Evolutionary conservation across 495 filamentous ascomycete species (phyloP), one percentile per base, ranked within the genome.

Genomic region (Penicillium coprophilum): DNA sequence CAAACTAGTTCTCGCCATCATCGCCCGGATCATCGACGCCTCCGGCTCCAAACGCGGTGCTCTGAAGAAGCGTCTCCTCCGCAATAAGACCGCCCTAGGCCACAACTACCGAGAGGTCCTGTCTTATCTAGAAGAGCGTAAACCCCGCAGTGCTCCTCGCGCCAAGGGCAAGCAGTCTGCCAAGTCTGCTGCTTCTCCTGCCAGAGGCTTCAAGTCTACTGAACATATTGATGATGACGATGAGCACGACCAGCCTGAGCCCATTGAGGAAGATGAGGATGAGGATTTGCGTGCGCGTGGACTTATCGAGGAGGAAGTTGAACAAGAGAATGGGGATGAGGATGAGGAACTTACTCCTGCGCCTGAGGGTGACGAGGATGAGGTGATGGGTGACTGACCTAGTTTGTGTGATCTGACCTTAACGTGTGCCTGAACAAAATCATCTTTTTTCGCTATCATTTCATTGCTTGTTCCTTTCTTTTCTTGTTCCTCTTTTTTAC

Each of bases 51-150:
- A 80, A 30, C 80, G 80, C 15, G 87, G 86, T 1, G 79, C 82
- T 55, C 76, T 92, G 21, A 77, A 80, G 48, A 79, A 82, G 59
- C 73, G 87, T 24, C 75, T 97, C 13, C 71, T 80, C 32, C 77
- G 84, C 56, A 92, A 96, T 66, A 84, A 82, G 61, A 69, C 68
- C 19, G 77, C 74, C 57, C 73, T 96, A 8, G 91, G 92, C 1
- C 70, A 74, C 5, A 93, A 92, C 62, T 89, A 90, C 70, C 84
- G 82, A 60, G 89, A 91, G 59, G 84, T 95, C 7, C 71, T 96
- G 13, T 82, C 79, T 15, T 89, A 85, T 63, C 66, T 97, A 2
- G 89, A 90, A 58, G 83, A 86, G 58, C 73, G 71, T 30, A 82
- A 81, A 61, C 70, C 72, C 57, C 57, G 78, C 71, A 63, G 63